Conservation (phyloP, 129 eudicot genomes). For the Ambrosia artemisiifolia region DNA sequence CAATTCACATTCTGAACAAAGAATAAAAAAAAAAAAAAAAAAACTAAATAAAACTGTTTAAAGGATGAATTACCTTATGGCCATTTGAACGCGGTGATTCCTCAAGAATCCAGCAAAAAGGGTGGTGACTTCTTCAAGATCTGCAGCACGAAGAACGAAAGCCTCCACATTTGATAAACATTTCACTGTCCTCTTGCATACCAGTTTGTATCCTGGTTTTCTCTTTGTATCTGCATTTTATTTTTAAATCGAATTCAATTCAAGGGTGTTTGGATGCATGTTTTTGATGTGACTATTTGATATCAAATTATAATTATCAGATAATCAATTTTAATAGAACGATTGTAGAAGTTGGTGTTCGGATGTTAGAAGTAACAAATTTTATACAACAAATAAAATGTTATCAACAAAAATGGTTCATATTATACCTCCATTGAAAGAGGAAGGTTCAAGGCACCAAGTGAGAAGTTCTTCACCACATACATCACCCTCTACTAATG, state of each 20-base stretch:
- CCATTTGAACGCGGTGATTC: conserved; percentile 65
- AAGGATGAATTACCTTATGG: conserved; percentile 50
- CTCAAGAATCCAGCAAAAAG: conserved; percentile 59
- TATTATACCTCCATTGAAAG: conserved; percentile 46
- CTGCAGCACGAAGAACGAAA: conserved; percentile 58
- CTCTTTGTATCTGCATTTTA: conserved; percentile 41
- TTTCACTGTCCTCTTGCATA: conserved; percentile 57
- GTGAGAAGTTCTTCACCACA: conserved; percentile 91
- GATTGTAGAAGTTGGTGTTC: background rate
- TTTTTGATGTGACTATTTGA: background rate
- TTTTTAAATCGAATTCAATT: background rate
- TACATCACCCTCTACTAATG: conserved; percentile 62
- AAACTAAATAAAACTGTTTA: background rate
- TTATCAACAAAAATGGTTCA: background rate
- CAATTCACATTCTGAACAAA: background rate
- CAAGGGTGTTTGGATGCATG: background rate
- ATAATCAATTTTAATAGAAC: background rate
- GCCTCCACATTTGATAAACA: conserved; percentile 80
- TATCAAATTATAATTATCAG: background rate
- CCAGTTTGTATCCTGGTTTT: conserved; percentile 43
- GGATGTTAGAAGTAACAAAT: background rate
- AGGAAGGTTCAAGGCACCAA: conserved; percentile 82
- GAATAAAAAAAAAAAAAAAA: too few species aligned
- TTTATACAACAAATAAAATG: too few species aligned
- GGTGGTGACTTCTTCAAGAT: conserved; percentile 75